Conservation (phyloP, 371 early-diverging fungal species). For the Parasitella parasitica region DNA sequence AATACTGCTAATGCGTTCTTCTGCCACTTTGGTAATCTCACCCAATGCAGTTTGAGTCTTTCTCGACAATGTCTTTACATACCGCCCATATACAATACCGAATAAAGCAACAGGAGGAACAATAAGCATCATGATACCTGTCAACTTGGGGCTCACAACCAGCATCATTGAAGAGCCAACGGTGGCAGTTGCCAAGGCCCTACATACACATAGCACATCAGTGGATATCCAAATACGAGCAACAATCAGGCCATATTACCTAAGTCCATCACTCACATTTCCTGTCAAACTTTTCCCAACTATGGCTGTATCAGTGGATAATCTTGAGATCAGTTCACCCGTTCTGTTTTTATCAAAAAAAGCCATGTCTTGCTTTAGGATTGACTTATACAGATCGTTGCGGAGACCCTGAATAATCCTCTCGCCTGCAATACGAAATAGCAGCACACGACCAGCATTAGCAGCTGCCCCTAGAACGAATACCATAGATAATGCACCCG, state of each 20-base stretch:
- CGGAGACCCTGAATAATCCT: slow-evolving; percentile 68
- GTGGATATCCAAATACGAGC: neutral
- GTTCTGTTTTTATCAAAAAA: slow-evolving; percentile 77
- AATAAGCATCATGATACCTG: slow-evolving; percentile 75
- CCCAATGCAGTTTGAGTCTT: slow-evolving; percentile 72
- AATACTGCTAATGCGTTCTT: slow-evolving; percentile 71
- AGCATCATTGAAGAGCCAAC: slow-evolving; percentile 74
- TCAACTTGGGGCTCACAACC: slow-evolving; percentile 66
- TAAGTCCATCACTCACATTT: slow-evolving; percentile 79
- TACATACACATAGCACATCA: no score
- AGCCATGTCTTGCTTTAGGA: slow-evolving; percentile 67
- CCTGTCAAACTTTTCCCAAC: slow-evolving; percentile 79
- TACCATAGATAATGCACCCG: slow-evolving; percentile 51
- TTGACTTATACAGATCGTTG: slow-evolving; percentile 49
- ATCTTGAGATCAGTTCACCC: slow-evolving; percentile 78
- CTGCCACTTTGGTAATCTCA: slow-evolving; percentile 74
- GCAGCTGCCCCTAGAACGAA: slow-evolving; percentile 72
- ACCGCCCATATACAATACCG: slow-evolving; percentile 74
- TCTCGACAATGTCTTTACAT: slow-evolving; percentile 63
- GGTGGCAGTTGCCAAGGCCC: slow-evolving; percentile 53
- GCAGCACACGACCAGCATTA: slow-evolving; percentile 73
- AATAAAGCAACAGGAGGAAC: slow-evolving; percentile 76
- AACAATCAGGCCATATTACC: slow-evolving; percentile 25
- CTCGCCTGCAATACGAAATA: slow-evolving; percentile 75
- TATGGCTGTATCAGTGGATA: slow-evolving; percentile 73